Percentiles rank a stretch among this genome's conserved stretches.
Evolutionary conservation across 495 filamentous ascomycete species (phyloP).

Genomic region (Hamigera avellanea): DNA sequence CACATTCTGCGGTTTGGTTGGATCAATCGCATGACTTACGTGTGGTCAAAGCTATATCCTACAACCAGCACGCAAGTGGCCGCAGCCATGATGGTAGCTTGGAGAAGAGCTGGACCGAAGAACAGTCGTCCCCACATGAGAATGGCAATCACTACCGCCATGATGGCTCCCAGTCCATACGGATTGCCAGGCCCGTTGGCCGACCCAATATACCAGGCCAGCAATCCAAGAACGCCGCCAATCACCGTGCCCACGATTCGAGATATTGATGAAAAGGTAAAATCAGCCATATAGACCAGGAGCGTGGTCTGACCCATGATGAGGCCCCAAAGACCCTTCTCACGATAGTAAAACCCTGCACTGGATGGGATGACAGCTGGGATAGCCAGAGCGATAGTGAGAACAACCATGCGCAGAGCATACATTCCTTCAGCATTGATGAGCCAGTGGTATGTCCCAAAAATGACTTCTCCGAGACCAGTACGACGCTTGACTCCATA

Average conservation of each 20-base stretch:
- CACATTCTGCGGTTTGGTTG: no score
- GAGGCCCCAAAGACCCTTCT: constrained; percentile 34
- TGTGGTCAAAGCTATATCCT: constrained; percentile 28
- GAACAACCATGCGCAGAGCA: constrained; percentile 25
- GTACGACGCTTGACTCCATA: constrained; percentile 8
- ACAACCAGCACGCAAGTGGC: constrained; percentile 31
- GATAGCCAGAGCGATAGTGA: constrained; percentile 30
- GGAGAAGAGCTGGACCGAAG: constrained; percentile 16
- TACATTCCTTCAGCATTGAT: constrained; percentile 20
- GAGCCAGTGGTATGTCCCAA: constrained; percentile 16
- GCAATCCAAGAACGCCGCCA: constrained; percentile 27
- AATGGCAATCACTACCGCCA: constrained; percentile 21
- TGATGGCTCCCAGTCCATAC: constrained; percentile 25
- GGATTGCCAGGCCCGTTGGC: constrained; percentile 29
- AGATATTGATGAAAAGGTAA: constrained; percentile 23
- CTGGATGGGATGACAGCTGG: constrained; percentile 24
- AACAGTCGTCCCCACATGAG: constrained; percentile 30
- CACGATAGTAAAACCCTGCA: constrained; percentile 33
- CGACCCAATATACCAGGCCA: constrained; percentile 37
- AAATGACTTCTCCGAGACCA: constrained; percentile 6
- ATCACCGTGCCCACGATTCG: constrained; percentile 23
- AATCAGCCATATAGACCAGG: constrained; percentile 34
- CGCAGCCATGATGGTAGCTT: constrained; percentile 24
- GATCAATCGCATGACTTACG: constrained; percentile 17
- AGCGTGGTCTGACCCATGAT: constrained; percentile 35